Evolutionary conservation across 2,329 filamentous ascomycete genomes (phyloP), one percentile per base, ranked within the genome.

Genomic region (Colletotrichum costaricense): DNA sequence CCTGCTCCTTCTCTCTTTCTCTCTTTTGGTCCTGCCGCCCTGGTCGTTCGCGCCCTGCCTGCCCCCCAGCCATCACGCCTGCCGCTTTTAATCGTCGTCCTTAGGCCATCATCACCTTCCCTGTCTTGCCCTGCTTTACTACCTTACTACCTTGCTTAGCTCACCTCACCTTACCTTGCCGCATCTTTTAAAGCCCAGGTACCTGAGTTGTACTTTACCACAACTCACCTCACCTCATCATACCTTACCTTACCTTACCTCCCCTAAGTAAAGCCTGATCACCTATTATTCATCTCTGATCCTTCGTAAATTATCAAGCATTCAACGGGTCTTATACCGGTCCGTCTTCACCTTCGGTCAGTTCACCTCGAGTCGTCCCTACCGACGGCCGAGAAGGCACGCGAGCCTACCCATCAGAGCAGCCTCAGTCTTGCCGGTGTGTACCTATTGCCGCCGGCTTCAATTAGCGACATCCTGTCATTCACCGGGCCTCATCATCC

Each of bases 61-160:
- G 26, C 58, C 22, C 38, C 35, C 58, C 8, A 42, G 26, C 64
- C 58, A 49, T 72, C 65, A 69, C 65, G 69, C 69, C 69, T 72
- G 63, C 58, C 64, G 69, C 54, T 68, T 72, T 49, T 54, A 68
- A 72, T 68, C 69, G 68, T 35, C 58, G 42, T n/a, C 35, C 58
- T 66, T 30, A 58, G 69, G 64, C 52, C 57, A 28, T 55, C 64
- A n/a, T 55, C 33, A 14, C 46, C 14, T 55, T n/a, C 63, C 59
- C 33, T 28, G 52, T 30, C 33, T 28, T 56, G 38, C 16, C 57
- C 52, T 55, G 52, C n/a, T 57, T 30, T 19, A 19, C 54, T 56
- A 56, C 54, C 54, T 28, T 28, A 56, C 54, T 42, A 42, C 54
- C 54, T 56, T 26, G 11, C 22, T 28, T 56, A 26, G 54, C 22